Conservation (phyloP, 2,329 filamentous ascomycete species). For the Claviceps lovelessii region DNA sequence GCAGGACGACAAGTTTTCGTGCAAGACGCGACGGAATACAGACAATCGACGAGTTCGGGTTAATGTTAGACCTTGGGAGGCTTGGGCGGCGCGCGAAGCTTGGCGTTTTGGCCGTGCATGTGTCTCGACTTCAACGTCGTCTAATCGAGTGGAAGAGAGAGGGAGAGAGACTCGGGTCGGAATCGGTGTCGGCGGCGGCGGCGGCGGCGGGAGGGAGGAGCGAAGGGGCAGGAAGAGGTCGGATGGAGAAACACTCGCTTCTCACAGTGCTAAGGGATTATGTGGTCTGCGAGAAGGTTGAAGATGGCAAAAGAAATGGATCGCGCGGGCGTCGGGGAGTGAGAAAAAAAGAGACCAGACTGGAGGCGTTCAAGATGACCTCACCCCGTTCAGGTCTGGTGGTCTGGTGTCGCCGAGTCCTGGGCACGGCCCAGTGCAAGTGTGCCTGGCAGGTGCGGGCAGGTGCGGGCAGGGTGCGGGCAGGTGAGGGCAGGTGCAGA, state of each 20-base stretch:
- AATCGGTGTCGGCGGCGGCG: neutral
- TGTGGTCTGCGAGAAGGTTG: neutral
- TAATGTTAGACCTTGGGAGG: neutral
- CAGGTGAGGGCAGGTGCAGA: neutral
- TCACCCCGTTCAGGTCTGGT: neutral
- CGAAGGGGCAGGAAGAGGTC: neutral
- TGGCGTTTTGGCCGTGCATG: neutral
- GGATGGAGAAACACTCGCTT: neutral
- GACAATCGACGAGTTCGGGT: neutral
- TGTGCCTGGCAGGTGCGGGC: neutral
- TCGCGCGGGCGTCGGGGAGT: neutral
- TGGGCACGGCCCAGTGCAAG: neutral
- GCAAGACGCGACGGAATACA: neutral
- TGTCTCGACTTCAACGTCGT: constrained; percentile 2
- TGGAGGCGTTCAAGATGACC: neutral
- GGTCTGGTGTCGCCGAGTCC: neutral
- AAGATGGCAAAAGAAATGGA: neutral
- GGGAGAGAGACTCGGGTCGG: neutral
- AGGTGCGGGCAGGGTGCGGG: neutral
- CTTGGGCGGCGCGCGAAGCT: neutral
- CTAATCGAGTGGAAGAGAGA: neutral
- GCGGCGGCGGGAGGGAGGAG: neutral
- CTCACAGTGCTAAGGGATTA: neutral
- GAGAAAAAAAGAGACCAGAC: too few relatives aligned
- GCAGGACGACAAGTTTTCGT: neutral